These are phyloP conservation scores for Fraxinus excelsior DNA, from an alignment of 257 asterid genomes.

Conservation along the genomic window DNA sequence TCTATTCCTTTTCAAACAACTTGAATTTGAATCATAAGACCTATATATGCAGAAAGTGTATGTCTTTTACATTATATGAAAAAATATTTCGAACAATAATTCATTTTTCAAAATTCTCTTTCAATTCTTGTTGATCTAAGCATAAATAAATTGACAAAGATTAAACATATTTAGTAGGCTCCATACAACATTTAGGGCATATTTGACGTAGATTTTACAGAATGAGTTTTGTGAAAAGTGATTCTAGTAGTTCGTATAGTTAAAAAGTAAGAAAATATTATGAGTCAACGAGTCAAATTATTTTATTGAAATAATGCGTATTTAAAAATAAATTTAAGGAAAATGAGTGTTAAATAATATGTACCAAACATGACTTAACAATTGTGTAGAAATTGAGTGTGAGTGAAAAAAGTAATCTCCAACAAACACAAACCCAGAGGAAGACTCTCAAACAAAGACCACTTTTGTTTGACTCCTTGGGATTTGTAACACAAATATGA, in stretches of 20 bases:
- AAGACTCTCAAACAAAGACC: slow-evolving; percentile 28
- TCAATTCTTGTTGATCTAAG: not conserved
- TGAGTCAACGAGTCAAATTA: no score
- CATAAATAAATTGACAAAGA: not conserved
- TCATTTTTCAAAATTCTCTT: not conserved
- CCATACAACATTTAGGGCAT: no score
- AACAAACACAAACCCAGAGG: slow-evolving; percentile 9
- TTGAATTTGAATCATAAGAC: not conserved
- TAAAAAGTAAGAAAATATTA: no score
- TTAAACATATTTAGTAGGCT: no score
- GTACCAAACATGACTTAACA: not conserved
- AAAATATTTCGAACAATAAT: not conserved
- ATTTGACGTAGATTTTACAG: no score
- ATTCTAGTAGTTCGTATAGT: no score
- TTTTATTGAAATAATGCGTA: no score
- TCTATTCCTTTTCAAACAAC: not conserved
- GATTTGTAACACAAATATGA: slow-evolving; percentile 45
- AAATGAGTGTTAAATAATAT: no score
- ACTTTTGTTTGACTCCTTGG: slow-evolving; percentile 47
- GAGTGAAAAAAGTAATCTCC: not conserved
- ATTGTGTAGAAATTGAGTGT: not conserved
- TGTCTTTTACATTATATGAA: not conserved
- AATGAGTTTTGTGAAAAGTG: no score
- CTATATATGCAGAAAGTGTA: no score
- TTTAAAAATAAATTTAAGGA: no score